Conservation (phyloP, 352 stramenopile species). For the Globisporangium cederbergense region DNA sequence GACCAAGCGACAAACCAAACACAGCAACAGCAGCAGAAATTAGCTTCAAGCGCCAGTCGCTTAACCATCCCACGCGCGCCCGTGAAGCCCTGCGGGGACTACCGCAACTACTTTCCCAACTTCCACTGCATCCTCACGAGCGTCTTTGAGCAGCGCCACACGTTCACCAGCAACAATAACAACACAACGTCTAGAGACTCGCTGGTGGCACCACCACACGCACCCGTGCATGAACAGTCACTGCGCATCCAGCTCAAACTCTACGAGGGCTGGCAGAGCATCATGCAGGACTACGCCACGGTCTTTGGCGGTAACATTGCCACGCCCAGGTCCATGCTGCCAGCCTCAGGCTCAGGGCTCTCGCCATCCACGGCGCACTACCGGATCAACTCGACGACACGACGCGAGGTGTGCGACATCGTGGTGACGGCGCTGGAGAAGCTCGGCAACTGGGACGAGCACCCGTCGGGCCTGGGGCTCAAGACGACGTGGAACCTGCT, state of each 20-base stretch:
- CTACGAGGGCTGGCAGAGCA: constrained; percentile 76
- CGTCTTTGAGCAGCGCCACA: constrained; percentile 52
- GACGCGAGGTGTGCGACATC: constrained; percentile 82
- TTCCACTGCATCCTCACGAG: constrained; percentile 78
- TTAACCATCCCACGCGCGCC: constrained; percentile 11
- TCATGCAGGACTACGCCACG: constrained; percentile 86
- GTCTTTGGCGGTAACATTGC: constrained; percentile 60
- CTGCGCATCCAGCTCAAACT: constrained; percentile 74
- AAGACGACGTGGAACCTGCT: constrained; percentile 91
- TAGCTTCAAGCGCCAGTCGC: not conserved
- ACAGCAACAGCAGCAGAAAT: not conserved
- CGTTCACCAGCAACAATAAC: constrained; percentile 7
- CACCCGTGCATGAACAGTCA: constrained; percentile 32
- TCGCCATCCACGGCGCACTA: constrained; percentile 63
- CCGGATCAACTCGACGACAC: constrained; percentile 73
- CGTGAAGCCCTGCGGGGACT: constrained; percentile 40
- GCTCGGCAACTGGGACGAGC: constrained; percentile 64
- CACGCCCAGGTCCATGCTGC: constrained; percentile 29
- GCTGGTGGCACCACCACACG: constrained; percentile 8
- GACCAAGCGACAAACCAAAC: not conserved
- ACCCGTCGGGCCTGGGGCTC: constrained; percentile 71
- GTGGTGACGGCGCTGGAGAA: constrained; percentile 63
- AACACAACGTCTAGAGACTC: constrained; percentile 14
- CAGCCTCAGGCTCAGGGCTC: constrained; percentile 27
- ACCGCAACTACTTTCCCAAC: constrained; percentile 56